phyloP scores from a whole-genome alignment of 495 filamentous ascomycete genomes.

The Penicillium subrubescens region DNA sequence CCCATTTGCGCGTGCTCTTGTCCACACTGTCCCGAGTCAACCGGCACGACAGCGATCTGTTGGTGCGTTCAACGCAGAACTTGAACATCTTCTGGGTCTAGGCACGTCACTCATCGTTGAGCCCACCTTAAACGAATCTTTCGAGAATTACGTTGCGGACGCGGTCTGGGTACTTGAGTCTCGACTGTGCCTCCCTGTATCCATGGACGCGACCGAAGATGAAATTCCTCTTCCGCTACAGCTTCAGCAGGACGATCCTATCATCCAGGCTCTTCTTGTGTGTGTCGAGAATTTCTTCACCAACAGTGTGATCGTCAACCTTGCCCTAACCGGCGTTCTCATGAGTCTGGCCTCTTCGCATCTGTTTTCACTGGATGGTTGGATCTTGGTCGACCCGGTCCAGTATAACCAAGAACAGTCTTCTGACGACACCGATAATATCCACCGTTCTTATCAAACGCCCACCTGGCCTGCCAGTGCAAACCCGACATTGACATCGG shows the following conservation, averaged over 20 bases:
- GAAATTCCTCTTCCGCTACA: conserved; percentile 35
- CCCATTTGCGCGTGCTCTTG: conserved; percentile 74
- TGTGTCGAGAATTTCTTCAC: conserved; percentile 79
- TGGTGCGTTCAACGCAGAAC: conserved; percentile 78
- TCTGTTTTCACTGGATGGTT: conserved; percentile 79
- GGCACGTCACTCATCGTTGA: conserved; percentile 72
- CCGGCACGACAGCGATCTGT: conserved; percentile 67
- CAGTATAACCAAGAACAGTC: conserved; percentile 32
- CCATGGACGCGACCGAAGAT: conserved; percentile 29
- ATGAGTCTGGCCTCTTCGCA: conserved; percentile 82
- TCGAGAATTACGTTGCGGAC: conserved; percentile 82
- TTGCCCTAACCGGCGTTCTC: conserved; percentile 80
- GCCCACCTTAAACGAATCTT: conserved; percentile 73
- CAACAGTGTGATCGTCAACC: conserved; percentile 87
- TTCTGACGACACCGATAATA: conserved; percentile 24
- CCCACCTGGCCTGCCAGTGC: conserved; percentile 43
- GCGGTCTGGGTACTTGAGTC: conserved; percentile 75
- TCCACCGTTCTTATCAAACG: conserved; percentile 35
- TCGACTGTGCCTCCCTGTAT: conserved; percentile 51
- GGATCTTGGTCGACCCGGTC: conserved; percentile 77
- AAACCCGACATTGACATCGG: conserved; percentile 42
- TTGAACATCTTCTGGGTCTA: conserved; percentile 71
- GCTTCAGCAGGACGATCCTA: conserved; percentile 70
- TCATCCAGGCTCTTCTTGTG: conserved; percentile 69
- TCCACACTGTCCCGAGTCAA: conserved; percentile 66